Conservation (phyloP, 441 rosid species). For the Arabidopsis lyrata region DNA sequence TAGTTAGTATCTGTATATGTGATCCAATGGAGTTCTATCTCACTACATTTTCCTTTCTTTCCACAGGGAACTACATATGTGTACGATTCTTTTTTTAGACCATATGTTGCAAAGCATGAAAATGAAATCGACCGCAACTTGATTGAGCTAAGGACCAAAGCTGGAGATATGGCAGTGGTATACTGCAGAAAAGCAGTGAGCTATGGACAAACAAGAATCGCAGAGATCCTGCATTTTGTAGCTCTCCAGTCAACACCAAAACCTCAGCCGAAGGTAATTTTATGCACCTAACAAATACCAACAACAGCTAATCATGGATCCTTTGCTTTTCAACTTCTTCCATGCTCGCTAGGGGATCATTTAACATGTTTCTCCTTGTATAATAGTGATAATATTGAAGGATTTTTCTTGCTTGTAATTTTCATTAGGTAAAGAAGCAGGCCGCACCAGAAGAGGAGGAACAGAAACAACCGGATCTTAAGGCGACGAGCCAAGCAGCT, state of each 20-base stretch:
- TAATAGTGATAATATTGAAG: constrained; percentile 6
- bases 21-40: not conserved
- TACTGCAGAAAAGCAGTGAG: constrained; percentile 60
- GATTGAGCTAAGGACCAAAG: constrained; percentile 58
- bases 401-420: constrained; percentile 9
- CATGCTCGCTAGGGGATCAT: constrained; percentile 6
- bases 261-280: constrained; percentile 41
- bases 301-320: not conserved
- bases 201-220: constrained; percentile 57
- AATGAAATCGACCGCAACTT: constrained; percentile 67
- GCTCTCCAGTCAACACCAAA: constrained; percentile 54
- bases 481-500: constrained; percentile 52
- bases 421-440: constrained; percentile 34
- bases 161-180: constrained; percentile 56
- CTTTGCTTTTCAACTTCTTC: constrained; percentile 3
- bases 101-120: constrained; percentile 67
- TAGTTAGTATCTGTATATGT: not conserved
- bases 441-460: constrained; percentile 19
- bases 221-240: constrained; percentile 57
- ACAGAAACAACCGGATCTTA: constrained; percentile 49
- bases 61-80: constrained; percentile 63
- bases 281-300: constrained; percentile 27
- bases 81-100: constrained; percentile 55
- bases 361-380: constrained; percentile 10
- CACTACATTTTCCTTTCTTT: constrained; percentile 15